These are phyloP conservation scores for Zymoseptoria brevis DNA, from an alignment of 2,329 filamentous ascomycete species.

Conservation along the genomic window DNA sequence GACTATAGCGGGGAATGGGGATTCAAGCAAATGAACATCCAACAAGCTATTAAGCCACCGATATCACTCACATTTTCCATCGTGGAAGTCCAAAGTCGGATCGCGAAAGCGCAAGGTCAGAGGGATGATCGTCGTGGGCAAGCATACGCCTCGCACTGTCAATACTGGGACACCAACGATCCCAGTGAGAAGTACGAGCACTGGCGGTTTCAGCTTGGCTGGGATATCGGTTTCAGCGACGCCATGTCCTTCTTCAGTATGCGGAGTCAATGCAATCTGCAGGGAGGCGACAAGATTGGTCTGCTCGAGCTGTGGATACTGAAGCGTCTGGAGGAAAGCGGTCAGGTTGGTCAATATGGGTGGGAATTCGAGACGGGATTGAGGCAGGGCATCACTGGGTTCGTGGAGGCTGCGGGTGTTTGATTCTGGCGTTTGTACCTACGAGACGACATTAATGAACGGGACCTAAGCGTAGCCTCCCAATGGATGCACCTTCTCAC, in stretches of 20 bases:
- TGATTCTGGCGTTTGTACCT: background rate
- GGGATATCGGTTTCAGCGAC: constrained; percentile 50
- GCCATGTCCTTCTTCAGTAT: constrained; percentile 45
- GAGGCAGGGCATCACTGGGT: constrained; percentile 39
- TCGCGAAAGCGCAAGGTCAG: constrained; percentile 35
- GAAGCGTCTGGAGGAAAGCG: constrained; percentile 47
- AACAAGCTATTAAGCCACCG: constrained; percentile 37
- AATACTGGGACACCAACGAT: constrained; percentile 43
- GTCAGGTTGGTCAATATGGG: constrained; percentile 40
- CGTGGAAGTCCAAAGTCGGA: constrained; percentile 31
- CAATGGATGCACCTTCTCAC: background rate
- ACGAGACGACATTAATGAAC: background rate
- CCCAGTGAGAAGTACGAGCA: constrained; percentile 42
- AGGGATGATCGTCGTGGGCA: constrained; percentile 30
- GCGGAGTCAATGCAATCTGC: constrained; percentile 29
- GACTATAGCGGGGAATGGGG: constrained; percentile 53
- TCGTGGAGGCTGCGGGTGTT: constrained; percentile 26
- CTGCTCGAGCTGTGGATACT: constrained; percentile 51
- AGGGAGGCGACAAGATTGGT: constrained; percentile 47
- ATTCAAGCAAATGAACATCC: constrained; percentile 46
- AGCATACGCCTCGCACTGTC: constrained; percentile 38
- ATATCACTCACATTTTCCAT: constrained; percentile 31
- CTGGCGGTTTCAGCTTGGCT: constrained; percentile 48
- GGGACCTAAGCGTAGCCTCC: background rate
- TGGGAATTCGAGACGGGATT: constrained; percentile 47